Conservation (phyloP, 2,329 filamentous ascomycete species). For the Pyricularia grisea region DNA sequence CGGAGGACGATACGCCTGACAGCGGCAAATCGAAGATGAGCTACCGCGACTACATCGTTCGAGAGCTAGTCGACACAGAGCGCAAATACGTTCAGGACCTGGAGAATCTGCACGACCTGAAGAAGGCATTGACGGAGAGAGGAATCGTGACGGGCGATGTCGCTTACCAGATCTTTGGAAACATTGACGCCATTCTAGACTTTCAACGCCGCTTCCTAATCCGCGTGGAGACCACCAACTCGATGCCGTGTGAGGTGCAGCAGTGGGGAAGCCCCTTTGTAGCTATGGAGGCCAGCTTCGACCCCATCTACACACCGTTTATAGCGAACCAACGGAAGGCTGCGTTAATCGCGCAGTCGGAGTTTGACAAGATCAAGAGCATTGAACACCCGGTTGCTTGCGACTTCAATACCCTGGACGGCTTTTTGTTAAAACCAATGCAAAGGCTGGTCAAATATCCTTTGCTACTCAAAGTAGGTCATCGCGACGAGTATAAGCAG, state of each 20-base stretch:
- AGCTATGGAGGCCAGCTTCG: conserved; percentile 75
- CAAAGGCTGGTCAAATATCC: conserved; percentile 94
- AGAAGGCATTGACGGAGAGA: conserved; percentile 80
- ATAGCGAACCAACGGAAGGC: conserved; percentile 95
- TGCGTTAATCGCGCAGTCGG: conserved; percentile 69
- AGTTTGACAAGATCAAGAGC: conserved; percentile 76
- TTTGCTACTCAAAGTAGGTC: conserved; percentile 66
- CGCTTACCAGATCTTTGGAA: conserved; percentile 91
- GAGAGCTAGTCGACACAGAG: conserved; percentile 88
- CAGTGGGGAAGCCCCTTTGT: conserved; percentile 94
- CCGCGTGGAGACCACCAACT: conserved; percentile 90
- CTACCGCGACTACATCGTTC: conserved; percentile 77
- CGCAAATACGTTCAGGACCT: conserved; percentile 97
- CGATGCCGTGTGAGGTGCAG: conserved; percentile 64
- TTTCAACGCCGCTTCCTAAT: conserved; percentile 94
- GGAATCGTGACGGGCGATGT: conserved; percentile 82
- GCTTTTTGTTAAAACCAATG: conserved; percentile 93
- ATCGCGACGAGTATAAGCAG: neutral
- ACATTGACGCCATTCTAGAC: conserved; percentile 88
- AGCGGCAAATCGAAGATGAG: conserved; percentile 58
- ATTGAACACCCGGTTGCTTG: conserved; percentile 74
- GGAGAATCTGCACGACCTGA: conserved; percentile 86
- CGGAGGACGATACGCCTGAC: conserved; percentile 40
- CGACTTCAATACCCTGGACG: conserved; percentile 78
- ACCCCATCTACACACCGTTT: conserved; percentile 82